Percentiles rank a stretch among this genome's conserved stretches.
Conservation (phyloP, 371 early-diverging fungal genomes). For the Coemansia linderi region DNA sequence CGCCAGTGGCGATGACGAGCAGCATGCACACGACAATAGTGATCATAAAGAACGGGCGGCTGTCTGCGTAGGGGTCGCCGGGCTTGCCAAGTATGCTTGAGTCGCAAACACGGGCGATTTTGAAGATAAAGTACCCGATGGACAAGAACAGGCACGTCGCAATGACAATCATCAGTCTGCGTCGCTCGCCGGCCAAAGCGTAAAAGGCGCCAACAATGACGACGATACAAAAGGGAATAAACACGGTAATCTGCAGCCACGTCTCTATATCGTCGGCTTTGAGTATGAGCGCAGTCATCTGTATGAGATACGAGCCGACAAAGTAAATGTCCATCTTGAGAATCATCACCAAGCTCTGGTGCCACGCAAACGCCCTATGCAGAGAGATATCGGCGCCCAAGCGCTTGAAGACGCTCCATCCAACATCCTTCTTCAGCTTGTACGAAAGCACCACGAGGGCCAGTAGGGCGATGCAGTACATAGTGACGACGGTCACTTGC, state of each 20-base stretch:
- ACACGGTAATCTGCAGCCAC: constrained; percentile 54
- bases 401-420: constrained; percentile 58
- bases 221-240: constrained; percentile 53
- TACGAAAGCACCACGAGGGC: constrained; percentile 52
- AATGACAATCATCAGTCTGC: constrained; percentile 55
- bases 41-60: constrained; percentile 62
- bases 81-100: constrained; percentile 38
- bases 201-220: constrained; percentile 44
- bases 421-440: constrained; percentile 58
- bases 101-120: constrained; percentile 59
- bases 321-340: constrained; percentile 55
- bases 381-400: constrained; percentile 55
- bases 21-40: constrained; percentile 52
- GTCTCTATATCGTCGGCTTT: constrained; percentile 49
- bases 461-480: constrained; percentile 36
- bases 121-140: constrained; percentile 63
- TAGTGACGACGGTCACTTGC: constrained; percentile 46
- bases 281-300: constrained; percentile 51
- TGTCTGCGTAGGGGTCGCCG: constrained; percentile 56
- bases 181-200: constrained; percentile 57
- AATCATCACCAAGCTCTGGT: constrained; percentile 49
- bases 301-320: constrained; percentile 53
- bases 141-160: constrained; percentile 53
- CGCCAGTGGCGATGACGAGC: constrained; percentile 51
- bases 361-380: constrained; percentile 49